phyloP scores from a whole-genome alignment of 192 early-diverging fungal species.

The Coemansia sp. region DNA sequence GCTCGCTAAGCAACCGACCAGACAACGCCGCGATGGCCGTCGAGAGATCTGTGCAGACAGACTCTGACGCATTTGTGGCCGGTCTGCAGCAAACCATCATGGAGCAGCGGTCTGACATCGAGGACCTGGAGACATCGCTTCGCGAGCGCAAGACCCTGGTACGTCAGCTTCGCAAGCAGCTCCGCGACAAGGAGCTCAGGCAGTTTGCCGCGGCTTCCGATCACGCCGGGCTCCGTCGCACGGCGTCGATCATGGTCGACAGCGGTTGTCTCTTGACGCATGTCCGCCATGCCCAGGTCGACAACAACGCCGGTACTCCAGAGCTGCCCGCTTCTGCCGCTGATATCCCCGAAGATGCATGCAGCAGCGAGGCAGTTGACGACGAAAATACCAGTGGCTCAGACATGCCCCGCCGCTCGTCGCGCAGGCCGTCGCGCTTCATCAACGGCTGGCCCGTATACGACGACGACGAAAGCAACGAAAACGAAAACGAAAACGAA shows the following conservation, averaged over 20 bases:
- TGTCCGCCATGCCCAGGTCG: neutral
- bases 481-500: no score
- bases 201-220: slow-evolving; percentile 35
- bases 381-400: neutral
- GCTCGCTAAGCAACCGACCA: neutral
- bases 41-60: neutral
- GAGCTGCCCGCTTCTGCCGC: neutral
- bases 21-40: neutral
- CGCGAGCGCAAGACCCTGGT: slow-evolving; percentile 23
- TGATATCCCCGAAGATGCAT: neutral
- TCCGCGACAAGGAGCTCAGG: slow-evolving; percentile 29
- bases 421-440: slow-evolving; percentile 20
- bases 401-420: neutral
- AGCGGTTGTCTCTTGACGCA: neutral
- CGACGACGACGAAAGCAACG: slow-evolving; percentile 8
- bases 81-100: slow-evolving; percentile 18
- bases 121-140: slow-evolving; percentile 25
- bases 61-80: slow-evolving; percentile 1
- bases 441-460: slow-evolving; percentile 42
- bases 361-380: neutral
- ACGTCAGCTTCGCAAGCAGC: slow-evolving; percentile 30
- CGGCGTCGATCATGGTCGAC: slow-evolving; percentile 19
- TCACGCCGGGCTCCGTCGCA: slow-evolving; percentile 24
- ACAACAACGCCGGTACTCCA: neutral
- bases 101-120: slow-evolving; percentile 33